Base-by-base conservation (phyloP, 2,329 filamentous ascomycete species). In the Stemphylium vesicarium region DNA sequence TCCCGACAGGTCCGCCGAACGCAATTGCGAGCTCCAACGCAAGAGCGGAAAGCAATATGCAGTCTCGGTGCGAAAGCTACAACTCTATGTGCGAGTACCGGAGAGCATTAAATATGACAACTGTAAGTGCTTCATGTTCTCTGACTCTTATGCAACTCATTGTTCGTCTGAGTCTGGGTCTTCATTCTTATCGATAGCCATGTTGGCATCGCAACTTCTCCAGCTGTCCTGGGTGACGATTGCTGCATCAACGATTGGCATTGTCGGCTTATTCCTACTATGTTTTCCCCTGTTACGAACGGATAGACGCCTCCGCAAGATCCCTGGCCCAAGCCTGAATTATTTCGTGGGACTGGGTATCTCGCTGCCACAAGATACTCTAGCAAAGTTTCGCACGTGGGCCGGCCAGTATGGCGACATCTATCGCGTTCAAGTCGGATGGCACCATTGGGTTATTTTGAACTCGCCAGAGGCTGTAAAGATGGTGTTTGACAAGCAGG, bases 401-500 rank as follows among this genome's bases (percentile, higher is more conserved):
- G 36, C 37, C n/a, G 20, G 10, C 5, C 10, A 75, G 50, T 78
- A 79, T 59, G 77, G 78, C 9, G 77, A 79, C 6, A 46, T 79
- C 4, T 78, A 74, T 59, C 67, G 71, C 40, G 44, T 79, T 11
- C 65, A 66, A 11, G 54, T 78, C 5, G 78, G 77, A 4, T 76
- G 71, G 68, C 64, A 77, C 18, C 68, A 76, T 40, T 80, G 75
- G 74, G 69, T 77, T 3, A 60, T 77, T n/a, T 56, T 79, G 50
- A 78, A 77, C 59, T 73, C 52, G 33, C 75, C 76, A 2, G 65
- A 72, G 40, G 77, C 77, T 1, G 65, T 79, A 10, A 69, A 69
- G 20, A 77, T 79, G n/a, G 76, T 80, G 11, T 52, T 80, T 15
- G 74, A 79, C 38, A 78, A 75, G 45, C 63, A 68, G 29, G 32